These are phyloP conservation scores for Lycium barbarum DNA, from an alignment of 257 asterid genomes.

Conservation along the genomic window DNA sequence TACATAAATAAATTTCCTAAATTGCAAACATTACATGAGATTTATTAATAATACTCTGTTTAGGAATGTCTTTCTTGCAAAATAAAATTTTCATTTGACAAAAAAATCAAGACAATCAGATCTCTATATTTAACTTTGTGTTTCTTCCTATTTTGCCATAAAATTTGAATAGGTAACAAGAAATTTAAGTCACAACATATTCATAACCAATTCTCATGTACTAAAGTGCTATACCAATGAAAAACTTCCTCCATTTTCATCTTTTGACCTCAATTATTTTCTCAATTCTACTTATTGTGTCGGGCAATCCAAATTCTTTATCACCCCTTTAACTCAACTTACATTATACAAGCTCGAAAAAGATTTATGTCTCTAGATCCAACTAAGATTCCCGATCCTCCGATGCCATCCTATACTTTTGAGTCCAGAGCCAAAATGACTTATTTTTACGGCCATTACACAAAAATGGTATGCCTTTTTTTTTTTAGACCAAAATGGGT, in stretches of 20 bases:
- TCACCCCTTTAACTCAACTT: constrained; percentile 5
- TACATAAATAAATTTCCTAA: neutral
- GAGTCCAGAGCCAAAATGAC: no score
- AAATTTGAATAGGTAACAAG: neutral
- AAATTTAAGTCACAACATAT: neutral
- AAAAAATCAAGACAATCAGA: neutral
- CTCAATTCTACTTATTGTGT: neutral
- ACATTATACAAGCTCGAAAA: neutral
- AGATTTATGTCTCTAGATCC: constrained; percentile 14
- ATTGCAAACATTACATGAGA: neutral
- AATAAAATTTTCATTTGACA: neutral
- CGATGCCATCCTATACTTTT: neutral
- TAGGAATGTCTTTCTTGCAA: neutral
- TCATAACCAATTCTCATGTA: neutral
- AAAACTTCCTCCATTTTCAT: neutral
- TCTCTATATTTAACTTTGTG: neutral
- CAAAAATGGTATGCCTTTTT: no score
- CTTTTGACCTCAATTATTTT: neutral
- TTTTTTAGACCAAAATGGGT: no score
- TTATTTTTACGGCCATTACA: no score
- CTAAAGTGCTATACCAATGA: neutral
- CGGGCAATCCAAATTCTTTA: neutral
- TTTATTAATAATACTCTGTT: neutral
- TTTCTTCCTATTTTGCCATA: neutral
- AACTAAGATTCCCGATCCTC: neutral